A percentile compares a stretch with the other conserved stretches of the same genome.
phyloP scores from a whole-genome alignment of 192 early-diverging fungal genomes.

The Coemansia javaensis region DNA sequence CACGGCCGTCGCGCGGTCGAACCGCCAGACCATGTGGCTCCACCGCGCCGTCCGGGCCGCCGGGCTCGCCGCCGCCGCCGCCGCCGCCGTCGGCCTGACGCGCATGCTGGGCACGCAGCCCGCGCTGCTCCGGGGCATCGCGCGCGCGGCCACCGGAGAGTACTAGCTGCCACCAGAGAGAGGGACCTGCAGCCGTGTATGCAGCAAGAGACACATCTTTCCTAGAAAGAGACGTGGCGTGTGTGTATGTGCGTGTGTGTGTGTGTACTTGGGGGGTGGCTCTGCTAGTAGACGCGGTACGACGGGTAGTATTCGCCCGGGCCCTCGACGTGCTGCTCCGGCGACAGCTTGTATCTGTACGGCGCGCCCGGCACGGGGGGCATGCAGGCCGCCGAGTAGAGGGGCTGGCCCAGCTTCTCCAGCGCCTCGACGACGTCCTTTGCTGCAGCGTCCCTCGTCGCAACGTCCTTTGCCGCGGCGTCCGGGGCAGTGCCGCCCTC shows the following conservation, averaged over 20 bases:
- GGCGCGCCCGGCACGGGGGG: conserved; percentile 54
- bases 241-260: too few relatives aligned
- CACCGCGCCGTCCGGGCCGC: conserved; percentile 11
- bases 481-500: not conserved
- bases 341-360: conserved; percentile 51
- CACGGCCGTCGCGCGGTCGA: conserved; percentile 49
- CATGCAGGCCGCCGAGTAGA: conserved; percentile 52
- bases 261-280: too few relatives aligned
- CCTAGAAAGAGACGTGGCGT: too few relatives aligned
- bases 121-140: conserved; percentile 5
- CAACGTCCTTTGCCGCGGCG: not conserved
- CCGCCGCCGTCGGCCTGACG: conserved; percentile 4
- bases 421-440: conserved; percentile 52
- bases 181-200: too few relatives aligned
- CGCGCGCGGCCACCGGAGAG: not conserved
- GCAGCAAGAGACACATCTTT: not conserved
- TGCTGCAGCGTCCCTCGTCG: conserved; percentile 9
- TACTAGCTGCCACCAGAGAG: not conserved
- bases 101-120: conserved; percentile 17
- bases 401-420: conserved; percentile 42
- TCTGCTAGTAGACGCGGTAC: conserved; percentile 39
- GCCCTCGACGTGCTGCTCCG: conserved; percentile 31
- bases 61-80: conserved; percentile 2
- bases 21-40: conserved; percentile 38
- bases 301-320: conserved; percentile 51